Evolutionary conservation across 73 alveolate genomes (phyloP), one percentile per base, ranked within the genome.

Genomic region (Blepharisma japonicum): DNA sequence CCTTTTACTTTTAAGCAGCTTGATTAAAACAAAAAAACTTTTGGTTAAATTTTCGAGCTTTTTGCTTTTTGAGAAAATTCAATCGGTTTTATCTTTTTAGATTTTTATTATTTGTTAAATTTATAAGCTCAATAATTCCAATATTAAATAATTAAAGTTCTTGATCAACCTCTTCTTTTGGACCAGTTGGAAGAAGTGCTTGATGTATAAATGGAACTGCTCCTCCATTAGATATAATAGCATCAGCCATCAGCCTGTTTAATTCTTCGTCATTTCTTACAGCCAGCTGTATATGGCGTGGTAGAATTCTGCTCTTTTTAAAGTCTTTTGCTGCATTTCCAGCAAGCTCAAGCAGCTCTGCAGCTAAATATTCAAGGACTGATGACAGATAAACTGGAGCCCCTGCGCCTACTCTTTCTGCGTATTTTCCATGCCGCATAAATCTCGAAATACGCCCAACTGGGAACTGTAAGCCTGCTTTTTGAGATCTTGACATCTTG

Each of bases 381-480:
- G 91, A 92, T 20, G 97, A 92, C 42, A 80, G 67, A 68, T 80
- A 87, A 49, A 90, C 95, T 53, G 95, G 92, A 38, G 95, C 90
- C 3, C 95, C 95, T 45, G 87, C 90, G 5, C 90, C 90, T 47
- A 88, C 84, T 85, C 95, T 84, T 55, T 88, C 95, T 68, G 95
- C 87, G 81, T 89, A 89, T 68, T 83, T 72, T 48, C 92, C 95
- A 18, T 71, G 76, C 84, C 81, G 80, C 56, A 77, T 77, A 68
- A 74, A 89, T 72, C 86, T 71, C 42, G 92, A 92, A 49, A 85
- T 80, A 77, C 95, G 79, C 20, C 90, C 86, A 54, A 89, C 92
- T 50, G 95, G 90, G 81, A 89, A 89, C 81, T 89, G 90, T 46
- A 89, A 71, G 68, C 95, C 95, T 61, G 95, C 95, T 70, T 83